Base-by-base conservation (phyloP, 2,329 filamentous ascomycete genomes). In the Trichoderma sp. region DNA sequence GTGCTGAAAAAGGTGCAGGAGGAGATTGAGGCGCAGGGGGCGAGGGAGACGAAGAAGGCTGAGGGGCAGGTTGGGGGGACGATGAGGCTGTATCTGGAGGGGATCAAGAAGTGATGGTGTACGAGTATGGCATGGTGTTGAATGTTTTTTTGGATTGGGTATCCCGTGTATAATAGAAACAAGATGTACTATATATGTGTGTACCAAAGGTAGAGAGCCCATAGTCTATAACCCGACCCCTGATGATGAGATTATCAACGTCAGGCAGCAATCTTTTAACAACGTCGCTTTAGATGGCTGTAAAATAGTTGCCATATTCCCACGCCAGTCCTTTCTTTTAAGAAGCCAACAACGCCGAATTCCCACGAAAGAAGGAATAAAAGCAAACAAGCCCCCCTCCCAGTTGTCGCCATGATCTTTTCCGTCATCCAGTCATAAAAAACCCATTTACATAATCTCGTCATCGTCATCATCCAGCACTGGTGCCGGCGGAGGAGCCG, bases 1-100 rank as follows among this genome's bases (percentile, higher is more conserved):
- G 79, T 95, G 58, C 76, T 95, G 32, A 74, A 72, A 59, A 79
- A 74, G 61, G 77, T 87, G 8, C 74, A 76, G 72, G 82, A 83
- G 17, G 75, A 76, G 59, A 73, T 81, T 12, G 79, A 80, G 59
- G 76, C 76, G 15, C 70, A 77, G 15, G 82, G 80, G 0, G 84
- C 80, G 70, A 85, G 78, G 75, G 84, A 88, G 80, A 77, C 76
- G 65, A 85, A 84, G 78, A 73, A 74, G 5, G 78, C 82, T 73
- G 82, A 85, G 32, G 88, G 87, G 17, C 78, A 80, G 65, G 30
- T 87, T 7, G 83, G 84, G 4, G 80, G 78, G 57, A 81, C 83
- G 74, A 80, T 83, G 74, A 83, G 80, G 72, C 68, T 88, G 74
- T 82, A 79, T 73, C 78, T 85, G 26, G 84, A 87, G 75, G 79